Conservation (phyloP, 2,329 filamentous ascomycete species). For the Thielaviopsis musarum region DNA sequence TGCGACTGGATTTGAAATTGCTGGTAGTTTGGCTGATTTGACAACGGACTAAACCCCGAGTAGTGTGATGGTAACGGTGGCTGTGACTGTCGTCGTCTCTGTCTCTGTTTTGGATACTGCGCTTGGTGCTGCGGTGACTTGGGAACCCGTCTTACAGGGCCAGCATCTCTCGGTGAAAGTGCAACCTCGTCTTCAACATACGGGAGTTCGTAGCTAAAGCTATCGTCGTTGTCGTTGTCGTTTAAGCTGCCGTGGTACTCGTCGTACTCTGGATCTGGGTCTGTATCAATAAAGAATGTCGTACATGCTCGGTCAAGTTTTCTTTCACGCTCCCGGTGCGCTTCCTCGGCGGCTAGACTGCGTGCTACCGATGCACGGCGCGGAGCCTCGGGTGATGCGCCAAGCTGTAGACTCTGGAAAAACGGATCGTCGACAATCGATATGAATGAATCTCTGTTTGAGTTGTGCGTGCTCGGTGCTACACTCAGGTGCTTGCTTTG, state of each 20-base stretch:
- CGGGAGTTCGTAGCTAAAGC: background rate
- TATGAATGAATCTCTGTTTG: constrained; percentile 29
- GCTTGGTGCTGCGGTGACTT: background rate
- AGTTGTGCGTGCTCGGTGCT: background rate
- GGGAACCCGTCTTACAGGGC: background rate
- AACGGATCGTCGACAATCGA: constrained; percentile 40
- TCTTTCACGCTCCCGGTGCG: constrained; percentile 1
- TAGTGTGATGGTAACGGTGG: background rate
- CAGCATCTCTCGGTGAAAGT: constrained; percentile 8
- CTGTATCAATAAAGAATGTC: constrained; percentile 13
- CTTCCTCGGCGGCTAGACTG: constrained; percentile 2
- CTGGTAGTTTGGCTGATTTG: background rate
- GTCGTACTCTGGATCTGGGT: constrained; percentile 16
- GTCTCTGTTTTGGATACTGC: background rate
- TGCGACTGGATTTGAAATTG: background rate
- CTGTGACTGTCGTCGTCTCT: background rate
- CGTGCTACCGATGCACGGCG: constrained; percentile 19
- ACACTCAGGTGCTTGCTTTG: background rate
- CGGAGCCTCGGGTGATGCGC: background rate
- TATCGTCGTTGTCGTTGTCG: constrained; percentile 21
- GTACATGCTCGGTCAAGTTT: constrained; percentile 8
- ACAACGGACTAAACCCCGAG: background rate
- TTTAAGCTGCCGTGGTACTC: constrained; percentile 12
- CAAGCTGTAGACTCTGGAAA: constrained; percentile 24
- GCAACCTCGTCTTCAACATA: constrained; percentile 13